These are phyloP conservation scores for Gastrolobium bilobum DNA, from an alignment of 306 rosid genomes.

Conservation along the genomic window DNA sequence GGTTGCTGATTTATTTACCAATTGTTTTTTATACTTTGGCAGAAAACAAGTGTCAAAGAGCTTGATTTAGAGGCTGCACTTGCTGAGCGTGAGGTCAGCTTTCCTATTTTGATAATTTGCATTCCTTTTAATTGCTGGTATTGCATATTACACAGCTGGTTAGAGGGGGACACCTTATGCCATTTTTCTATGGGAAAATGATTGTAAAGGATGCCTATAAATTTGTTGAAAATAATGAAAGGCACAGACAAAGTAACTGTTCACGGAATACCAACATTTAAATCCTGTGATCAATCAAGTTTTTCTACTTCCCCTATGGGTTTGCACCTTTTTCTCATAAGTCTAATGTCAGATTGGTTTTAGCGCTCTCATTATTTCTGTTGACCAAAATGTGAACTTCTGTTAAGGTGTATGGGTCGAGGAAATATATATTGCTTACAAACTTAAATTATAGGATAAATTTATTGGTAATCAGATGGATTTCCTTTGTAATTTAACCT, in stretches of 20 bases:
- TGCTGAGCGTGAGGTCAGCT: conserved; percentile 89
- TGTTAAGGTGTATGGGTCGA: background rate
- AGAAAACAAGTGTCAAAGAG: conserved; percentile 94
- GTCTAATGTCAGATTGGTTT: background rate
- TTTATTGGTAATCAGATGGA: conserved; percentile 1
- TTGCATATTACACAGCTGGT: conserved; percentile 34
- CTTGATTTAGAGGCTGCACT: conserved; percentile 90
- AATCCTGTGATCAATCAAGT: conserved; percentile 17
- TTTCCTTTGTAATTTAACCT: conserved; percentile 32
- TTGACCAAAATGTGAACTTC: conserved; percentile 17
- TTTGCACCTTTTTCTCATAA: conserved; percentile 18
- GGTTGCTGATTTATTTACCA: conserved; percentile 47
- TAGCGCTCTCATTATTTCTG: conserved; percentile 8
- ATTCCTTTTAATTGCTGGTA: conserved; percentile 19
- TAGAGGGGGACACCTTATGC: conserved; percentile 15
- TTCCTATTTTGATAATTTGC: conserved; percentile 30
- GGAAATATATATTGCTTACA: conserved; percentile 4
- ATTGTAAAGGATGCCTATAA: conserved; percentile 17
- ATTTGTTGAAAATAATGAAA: conserved; percentile 21
- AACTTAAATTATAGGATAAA: background rate
- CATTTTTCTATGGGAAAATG: no score
- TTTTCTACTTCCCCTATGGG: conserved; percentile 20
- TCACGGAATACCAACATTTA: conserved; percentile 17
- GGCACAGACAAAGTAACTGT: background rate
- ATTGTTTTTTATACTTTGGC: conserved; percentile 51